Conservation (phyloP, 2,329 filamentous ascomycete species). For the Hypoxylon sp. region DNA sequence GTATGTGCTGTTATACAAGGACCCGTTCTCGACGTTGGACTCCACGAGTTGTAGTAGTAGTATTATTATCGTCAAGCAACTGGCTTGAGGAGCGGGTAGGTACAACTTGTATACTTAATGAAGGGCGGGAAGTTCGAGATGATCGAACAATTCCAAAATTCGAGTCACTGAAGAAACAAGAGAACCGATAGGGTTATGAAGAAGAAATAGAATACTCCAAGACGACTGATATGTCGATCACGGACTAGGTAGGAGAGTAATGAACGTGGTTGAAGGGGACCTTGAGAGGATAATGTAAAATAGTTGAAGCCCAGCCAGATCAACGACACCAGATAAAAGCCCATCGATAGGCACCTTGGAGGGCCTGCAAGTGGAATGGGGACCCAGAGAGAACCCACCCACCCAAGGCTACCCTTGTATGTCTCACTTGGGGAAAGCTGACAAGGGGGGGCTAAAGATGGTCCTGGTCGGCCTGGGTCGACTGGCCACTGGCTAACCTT, state of each 20-base stretch:
- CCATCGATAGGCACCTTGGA: slow-evolving; percentile 56
- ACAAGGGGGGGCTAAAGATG: slow-evolving; percentile 54
- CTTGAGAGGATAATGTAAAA: slow-evolving; percentile 53
- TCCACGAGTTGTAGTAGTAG: no score
- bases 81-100: slow-evolving; percentile 40
- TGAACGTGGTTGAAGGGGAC: slow-evolving; percentile 52
- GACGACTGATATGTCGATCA: slow-evolving; percentile 54
- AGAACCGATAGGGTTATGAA: slow-evolving; percentile 53
- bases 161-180: slow-evolving; percentile 53
- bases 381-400: slow-evolving; percentile 50
- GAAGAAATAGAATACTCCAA: slow-evolving; percentile 52
- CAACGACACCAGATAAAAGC: slow-evolving; percentile 58
- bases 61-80: slow-evolving; percentile 47
- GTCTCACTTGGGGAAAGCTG: slow-evolving; percentile 64
- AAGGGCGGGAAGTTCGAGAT: slow-evolving; percentile 52
- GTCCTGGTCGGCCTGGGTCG: slow-evolving; percentile 50
- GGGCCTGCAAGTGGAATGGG: slow-evolving; percentile 54
- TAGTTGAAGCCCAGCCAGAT: slow-evolving; percentile 50
- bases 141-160: slow-evolving; percentile 51
- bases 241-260: slow-evolving; percentile 49
- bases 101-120: slow-evolving; percentile 48
- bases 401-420: slow-evolving; percentile 55
- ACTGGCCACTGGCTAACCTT: slow-evolving; percentile 48
- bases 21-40: slow-evolving; percentile 41
- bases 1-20: slow-evolving; percentile 50